These are phyloP conservation scores for Podaxis sp. DNA, from an alignment of 768 basidiomycete species.

Conservation along the genomic window DNA sequence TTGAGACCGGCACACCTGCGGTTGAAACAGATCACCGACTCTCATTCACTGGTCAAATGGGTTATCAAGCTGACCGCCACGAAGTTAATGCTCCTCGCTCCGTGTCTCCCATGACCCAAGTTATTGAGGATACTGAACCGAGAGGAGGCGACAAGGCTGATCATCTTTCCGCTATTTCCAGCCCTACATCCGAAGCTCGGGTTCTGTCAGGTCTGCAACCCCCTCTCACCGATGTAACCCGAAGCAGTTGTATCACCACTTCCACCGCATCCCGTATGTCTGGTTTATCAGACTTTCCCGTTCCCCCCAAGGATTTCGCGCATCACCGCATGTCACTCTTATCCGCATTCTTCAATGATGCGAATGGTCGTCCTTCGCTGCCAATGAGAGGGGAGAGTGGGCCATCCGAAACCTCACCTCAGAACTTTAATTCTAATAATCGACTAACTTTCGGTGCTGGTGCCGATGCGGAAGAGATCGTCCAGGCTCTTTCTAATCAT, in stretches of 20 bases:
- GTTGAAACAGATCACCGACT: conserved; percentile 32
- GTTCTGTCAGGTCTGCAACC: conserved; percentile 27
- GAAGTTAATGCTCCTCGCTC: neutral
- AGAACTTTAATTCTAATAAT: neutral
- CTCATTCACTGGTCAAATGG: conserved; percentile 35
- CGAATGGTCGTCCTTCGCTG: neutral
- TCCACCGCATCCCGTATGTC: conserved; percentile 64
- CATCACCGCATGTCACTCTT: conserved; percentile 36
- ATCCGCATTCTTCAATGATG: conserved; percentile 38
- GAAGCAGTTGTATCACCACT: conserved; percentile 60
- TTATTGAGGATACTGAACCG: neutral
- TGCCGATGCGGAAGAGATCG: conserved; percentile 7
- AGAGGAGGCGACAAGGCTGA: neutral
- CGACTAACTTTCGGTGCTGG: conserved; percentile 11
- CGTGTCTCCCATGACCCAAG: conserved; percentile 12
- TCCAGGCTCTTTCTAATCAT: conserved; percentile 2
- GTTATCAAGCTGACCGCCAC: conserved; percentile 12
- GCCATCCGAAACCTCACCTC: neutral
- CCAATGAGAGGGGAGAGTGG: neutral
- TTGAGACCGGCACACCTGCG: conserved; percentile 52
- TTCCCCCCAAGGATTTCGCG: conserved; percentile 40
- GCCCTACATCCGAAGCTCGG: conserved; percentile 12
- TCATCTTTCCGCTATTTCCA: conserved; percentile 4
- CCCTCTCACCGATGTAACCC: conserved; percentile 28
- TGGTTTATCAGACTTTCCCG: conserved; percentile 67